Base-by-base conservation (phyloP, 495 filamentous ascomycete species). In the Amorphotheca resinae region DNA sequence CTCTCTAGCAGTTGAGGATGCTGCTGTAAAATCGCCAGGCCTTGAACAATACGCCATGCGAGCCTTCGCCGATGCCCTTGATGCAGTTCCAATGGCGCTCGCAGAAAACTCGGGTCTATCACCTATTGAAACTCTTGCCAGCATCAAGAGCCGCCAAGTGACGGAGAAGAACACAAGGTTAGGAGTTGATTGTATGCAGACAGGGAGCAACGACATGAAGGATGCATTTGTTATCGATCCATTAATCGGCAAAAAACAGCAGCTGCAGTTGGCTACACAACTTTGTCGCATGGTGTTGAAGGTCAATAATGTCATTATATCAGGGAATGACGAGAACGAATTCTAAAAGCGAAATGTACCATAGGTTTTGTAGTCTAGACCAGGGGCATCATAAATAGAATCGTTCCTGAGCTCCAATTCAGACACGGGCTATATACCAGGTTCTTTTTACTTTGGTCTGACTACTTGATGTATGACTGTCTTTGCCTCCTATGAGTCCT, bases 231-330 rank as follows among this genome's bases (percentile, higher is more conserved):
- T 95, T 44, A 95, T 99, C 55, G 91, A 99, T 55, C 91, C 91
- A 22, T 67, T 99, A 45, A 96, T 99, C 57, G 87, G 88, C 46
- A 99, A 99, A 73, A 77, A 86, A 58, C 87, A 94, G 68, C 91
- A 99, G 65, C 73, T 99, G 45, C 71, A 95, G 61, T 73, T 99
- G 40, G 91, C 91, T 12, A 96, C 91, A 15, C 91, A 99, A 67
- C 74, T 99, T 21, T 96, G 93, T 69, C 80, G 91, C 44, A 99
- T 99, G 91, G 91, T 99, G 51, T 75, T 99, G 44, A 99, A 99
- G 78, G 82, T 91, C 60, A 74, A 84, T 67, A 95, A 95, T 62
- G 93, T 98, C 49, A 98, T 98, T 53, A 82, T 98, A 54, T 76
- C 88, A 26, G 93, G 91, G 16, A 81, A 80, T 44, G 91, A 88